Base-by-base conservation (phyloP, 202 grass and related monocot species). In the Zoysia matrella region DNA sequence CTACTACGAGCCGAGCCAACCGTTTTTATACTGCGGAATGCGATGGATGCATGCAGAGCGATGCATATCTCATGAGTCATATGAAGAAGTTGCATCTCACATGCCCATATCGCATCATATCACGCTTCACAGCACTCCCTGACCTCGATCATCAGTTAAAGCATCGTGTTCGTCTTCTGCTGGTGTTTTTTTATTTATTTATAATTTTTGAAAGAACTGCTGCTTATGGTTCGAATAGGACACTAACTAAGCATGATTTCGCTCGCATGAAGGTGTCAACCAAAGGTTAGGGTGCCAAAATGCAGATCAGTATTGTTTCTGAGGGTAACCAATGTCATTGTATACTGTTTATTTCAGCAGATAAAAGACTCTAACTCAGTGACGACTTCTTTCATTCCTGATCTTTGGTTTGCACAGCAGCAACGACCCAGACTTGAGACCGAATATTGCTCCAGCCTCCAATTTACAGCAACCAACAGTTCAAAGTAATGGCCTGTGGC, bases 11-110 rank as follows among this genome's bases (percentile, higher is more conserved):
- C 57, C n/a, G 22, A 56, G 67, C 81, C 72, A 89, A 60, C 69
- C 39, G 15, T 72, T 77, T 80, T 77, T 56, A 67, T 81, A 85
- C 46, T 15, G 6, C 60, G n/a, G 56, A 77, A 72, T 41, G 72
- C 3, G 83, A 72, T 30, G 22, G 22, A 52, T 44, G 22, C 22
- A 11, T 13, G 45, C 39, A 44, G 15, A 43, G 15, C 11, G 56
- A 52, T 80, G 13, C 4, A 15, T 65, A 80, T 80, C 75, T 55
- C 67, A 5, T 43, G 13, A 47, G 22, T 30, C 22, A 30, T 30
- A 30, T 30, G 22, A 30, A 69, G 2, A 36, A 74, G 41, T 74
- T 6, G 14, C 45, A 3, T 77, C 50, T 18, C 42, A 54, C 48
- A 78, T 78, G 75, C 7, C 47, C 14, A 9, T 55, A 58, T 46